Conservation (phyloP, 2,329 filamentous ascomycete genomes). For the Thelonectria discophora region DNA sequence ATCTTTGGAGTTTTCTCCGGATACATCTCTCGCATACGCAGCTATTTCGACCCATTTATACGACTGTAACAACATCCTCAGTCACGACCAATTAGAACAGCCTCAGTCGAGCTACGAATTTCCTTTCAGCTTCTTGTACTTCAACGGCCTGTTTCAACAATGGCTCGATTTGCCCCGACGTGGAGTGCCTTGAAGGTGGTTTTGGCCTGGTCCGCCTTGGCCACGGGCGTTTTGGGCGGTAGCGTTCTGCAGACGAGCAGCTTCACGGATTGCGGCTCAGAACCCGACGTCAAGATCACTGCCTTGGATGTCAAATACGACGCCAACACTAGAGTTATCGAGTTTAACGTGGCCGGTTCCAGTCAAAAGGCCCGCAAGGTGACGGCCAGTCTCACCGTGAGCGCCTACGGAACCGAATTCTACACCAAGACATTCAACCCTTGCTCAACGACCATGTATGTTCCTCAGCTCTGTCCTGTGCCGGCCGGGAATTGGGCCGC, state of each 20-base stretch:
- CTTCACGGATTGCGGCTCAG: slow-evolving; percentile 74
- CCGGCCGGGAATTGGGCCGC: slow-evolving; percentile 79
- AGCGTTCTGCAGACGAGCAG: slow-evolving; percentile 83
- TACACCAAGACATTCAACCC: slow-evolving; percentile 87
- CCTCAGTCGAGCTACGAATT: slow-evolving; percentile 36
- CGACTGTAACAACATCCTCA: not conserved
- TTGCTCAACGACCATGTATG: slow-evolving; percentile 72
- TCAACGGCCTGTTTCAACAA: slow-evolving; percentile 38
- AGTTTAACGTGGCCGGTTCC: slow-evolving; percentile 83
- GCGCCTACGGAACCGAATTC: slow-evolving; percentile 83
- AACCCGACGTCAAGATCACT: slow-evolving; percentile 71
- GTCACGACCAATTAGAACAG: slow-evolving; percentile 36
- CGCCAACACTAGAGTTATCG: slow-evolving; percentile 74
- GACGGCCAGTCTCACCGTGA: slow-evolving; percentile 77
- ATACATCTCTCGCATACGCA: not conserved
- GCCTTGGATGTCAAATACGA: slow-evolving; percentile 83
- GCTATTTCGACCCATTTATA: not conserved
- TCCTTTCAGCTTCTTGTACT: slow-evolving; percentile 33
- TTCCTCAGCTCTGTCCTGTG: slow-evolving; percentile 84
- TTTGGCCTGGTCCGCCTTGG: slow-evolving; percentile 48
- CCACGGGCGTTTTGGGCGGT: slow-evolving; percentile 64
- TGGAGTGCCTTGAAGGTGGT: slow-evolving; percentile 47
- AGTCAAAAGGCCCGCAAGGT: slow-evolving; percentile 82
- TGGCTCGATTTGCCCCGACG: slow-evolving; percentile 45
- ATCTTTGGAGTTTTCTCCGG: slow-evolving; percentile 25